Conservation (phyloP, 345 rosid species). For the Gossypium ekmanianum region DNA sequence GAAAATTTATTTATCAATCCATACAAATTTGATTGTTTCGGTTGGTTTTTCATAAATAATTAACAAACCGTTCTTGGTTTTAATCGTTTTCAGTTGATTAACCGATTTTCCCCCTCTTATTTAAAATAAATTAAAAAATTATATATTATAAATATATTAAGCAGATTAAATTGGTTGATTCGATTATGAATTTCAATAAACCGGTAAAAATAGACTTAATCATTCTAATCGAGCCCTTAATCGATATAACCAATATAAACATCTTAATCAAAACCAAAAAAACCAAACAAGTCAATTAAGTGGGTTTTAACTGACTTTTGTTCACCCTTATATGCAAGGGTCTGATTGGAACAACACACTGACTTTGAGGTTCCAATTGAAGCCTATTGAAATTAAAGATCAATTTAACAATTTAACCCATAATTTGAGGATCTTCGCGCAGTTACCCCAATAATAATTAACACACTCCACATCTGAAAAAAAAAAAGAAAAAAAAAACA, state of each 20-base stretch:
- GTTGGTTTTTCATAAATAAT: no score
- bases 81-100: no score
- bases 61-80: no score
- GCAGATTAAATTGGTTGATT: no score
- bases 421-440: not conserved
- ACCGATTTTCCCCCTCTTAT: no score
- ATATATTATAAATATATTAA: no score
- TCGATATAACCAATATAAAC: not conserved
- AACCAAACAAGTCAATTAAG: not conserved
- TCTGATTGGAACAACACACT: not conserved
- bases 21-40: not conserved
- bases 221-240: no score
- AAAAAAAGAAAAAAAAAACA: not conserved
- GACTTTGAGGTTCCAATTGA: not conserved
- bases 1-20: not conserved
- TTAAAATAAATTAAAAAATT: no score
- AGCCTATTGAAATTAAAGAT: not conserved
- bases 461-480: no score
- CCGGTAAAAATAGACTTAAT: fast-evolving
- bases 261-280: not conserved
- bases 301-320: no score
- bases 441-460: not conserved
- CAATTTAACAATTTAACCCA: not conserved
- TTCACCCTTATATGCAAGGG: no score
- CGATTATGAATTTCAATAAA: no score